phyloP scores from a whole-genome alignment of 805 yeast genomes.

The Wickerhamiella kurtzmanii region DNA sequence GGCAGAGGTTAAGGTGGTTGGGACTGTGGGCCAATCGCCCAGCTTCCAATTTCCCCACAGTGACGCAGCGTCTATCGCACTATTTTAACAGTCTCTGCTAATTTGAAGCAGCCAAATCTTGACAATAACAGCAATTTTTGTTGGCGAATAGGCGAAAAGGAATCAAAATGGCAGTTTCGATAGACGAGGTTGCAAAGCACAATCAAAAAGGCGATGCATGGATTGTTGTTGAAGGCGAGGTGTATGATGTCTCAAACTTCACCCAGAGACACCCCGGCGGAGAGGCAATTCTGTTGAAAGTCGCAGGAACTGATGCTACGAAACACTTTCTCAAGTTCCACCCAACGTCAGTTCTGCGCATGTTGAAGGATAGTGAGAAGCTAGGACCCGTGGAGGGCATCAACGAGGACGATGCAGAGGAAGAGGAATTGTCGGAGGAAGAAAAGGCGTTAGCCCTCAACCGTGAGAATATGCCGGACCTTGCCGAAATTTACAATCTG shows the following conservation, averaged over 20 bases:
- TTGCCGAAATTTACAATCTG: constrained; percentile 57
- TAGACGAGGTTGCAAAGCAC: constrained; percentile 37
- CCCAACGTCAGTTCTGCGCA: constrained; percentile 71
- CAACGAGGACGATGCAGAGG: constrained; percentile 27
- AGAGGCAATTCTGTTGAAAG: constrained; percentile 38
- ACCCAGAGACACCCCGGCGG: constrained; percentile 53
- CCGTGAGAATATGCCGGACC: constrained; percentile 45
- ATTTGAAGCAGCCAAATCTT: too few species aligned
- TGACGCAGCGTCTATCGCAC: too few species aligned
- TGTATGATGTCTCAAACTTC: constrained; percentile 61
- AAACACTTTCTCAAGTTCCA: constrained; percentile 80
- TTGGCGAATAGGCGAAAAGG: too few species aligned
- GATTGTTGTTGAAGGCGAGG: constrained; percentile 71
- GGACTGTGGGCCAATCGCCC: background rate
- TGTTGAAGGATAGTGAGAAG: constrained; percentile 44
- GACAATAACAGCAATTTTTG: too few species aligned
- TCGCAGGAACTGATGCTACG: constrained; percentile 66
- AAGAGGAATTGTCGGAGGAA: constrained; percentile 28
- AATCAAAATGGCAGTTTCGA: constrained; percentile 6
- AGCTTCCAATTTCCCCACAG: background rate
- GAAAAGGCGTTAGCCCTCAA: constrained; percentile 30
- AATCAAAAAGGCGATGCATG: constrained; percentile 54
- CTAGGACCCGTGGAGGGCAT: constrained; percentile 37
- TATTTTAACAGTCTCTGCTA: too few species aligned
- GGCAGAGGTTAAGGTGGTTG: too few species aligned